Base-by-base conservation (phyloP, 768 basidiomycete species). In the Tricholoma sp. region DNA sequence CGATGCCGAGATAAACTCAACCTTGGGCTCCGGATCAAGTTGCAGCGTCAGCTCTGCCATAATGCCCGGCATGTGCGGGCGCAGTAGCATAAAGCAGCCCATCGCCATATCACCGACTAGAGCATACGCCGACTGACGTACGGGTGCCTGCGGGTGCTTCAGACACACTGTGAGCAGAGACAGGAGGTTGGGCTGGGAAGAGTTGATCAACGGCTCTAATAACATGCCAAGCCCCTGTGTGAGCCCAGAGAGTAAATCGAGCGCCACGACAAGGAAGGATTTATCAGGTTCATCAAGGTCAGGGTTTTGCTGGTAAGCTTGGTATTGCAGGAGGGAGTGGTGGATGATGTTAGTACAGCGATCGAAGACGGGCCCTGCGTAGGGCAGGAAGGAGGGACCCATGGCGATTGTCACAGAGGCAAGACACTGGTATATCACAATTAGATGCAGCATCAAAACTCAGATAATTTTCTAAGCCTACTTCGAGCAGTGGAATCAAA, bases 321-420 rank as follows among this genome's bases (percentile, higher is more conserved):
- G 92, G 69, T 94, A 98, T 62, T 88, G 83, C 54, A 93, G 72
- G 4, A 98, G 82, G 1, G 91, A 83, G 41, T 76, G 78, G 71
- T 93, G 90, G 54, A 98, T 89, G 64, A 99, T 85, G 62, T 78
- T 84, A 61, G 84, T 82, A 77, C 94, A 98, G 53, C 97, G 88
- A 58, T 95, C 88, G 71, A 94, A 98, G 46, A 99, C 89, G 3
- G 94, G 92, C 5, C 82, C 83, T 9, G 93, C 92, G 67, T 97
- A 97, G 2, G 89, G 85, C 9, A 85, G 73, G 77, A 99, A 99
- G 1, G 93, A 83, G 9, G 83, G 77, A 4, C 94, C 94, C 76
- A 98, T 93, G 11, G 95, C 94, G 64, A 99, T 96, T 0, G 96
- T 93, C 22, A 99, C 94, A 1, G 95, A 98, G 1, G 97, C 95